Conservation (phyloP, 306 rosid genomes). For the Mimosa pudica region DNA sequence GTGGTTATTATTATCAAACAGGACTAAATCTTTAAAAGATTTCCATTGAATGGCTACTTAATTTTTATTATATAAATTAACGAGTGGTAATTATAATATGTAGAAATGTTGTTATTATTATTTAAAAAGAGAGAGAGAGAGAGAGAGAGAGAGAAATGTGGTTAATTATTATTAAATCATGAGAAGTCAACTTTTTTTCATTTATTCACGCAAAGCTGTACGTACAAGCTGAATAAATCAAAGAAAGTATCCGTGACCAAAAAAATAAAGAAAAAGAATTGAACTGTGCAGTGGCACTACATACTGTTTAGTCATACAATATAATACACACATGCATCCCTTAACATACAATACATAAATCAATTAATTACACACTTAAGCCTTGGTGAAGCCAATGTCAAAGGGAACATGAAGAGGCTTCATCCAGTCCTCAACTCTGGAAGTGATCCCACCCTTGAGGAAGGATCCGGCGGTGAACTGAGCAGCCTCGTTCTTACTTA, state of each 20-base stretch:
- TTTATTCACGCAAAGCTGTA: neutral
- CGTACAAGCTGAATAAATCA: no score
- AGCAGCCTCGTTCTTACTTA: slow-evolving; percentile 38
- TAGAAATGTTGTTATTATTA: no score
- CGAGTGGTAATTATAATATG: neutral
- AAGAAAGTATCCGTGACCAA: no score
- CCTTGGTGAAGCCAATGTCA: slow-evolving; percentile 22
- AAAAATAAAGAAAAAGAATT: neutral
- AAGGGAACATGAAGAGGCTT: slow-evolving; percentile 29
- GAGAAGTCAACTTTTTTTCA: neutral
- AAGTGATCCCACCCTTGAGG: slow-evolving; percentile 31
- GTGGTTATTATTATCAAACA: no score
- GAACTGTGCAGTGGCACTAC: neutral
- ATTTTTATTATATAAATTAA: no score
- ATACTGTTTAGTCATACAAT: neutral
- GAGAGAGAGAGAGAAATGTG: no score
- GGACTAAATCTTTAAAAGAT: neutral
- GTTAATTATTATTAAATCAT: neutral
- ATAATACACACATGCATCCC: neutral
- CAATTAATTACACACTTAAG: neutral
- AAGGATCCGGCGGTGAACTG: slow-evolving; percentile 43
- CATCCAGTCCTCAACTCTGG: slow-evolving; percentile 41
- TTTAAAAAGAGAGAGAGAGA: no score
- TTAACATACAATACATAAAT: neutral
- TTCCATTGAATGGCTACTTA: neutral